Percentiles rank a stretch among this genome's conserved stretches.
phyloP scores from a whole-genome alignment of 2,329 filamentous ascomycete species.

The Thielaviopsis populi region DNA sequence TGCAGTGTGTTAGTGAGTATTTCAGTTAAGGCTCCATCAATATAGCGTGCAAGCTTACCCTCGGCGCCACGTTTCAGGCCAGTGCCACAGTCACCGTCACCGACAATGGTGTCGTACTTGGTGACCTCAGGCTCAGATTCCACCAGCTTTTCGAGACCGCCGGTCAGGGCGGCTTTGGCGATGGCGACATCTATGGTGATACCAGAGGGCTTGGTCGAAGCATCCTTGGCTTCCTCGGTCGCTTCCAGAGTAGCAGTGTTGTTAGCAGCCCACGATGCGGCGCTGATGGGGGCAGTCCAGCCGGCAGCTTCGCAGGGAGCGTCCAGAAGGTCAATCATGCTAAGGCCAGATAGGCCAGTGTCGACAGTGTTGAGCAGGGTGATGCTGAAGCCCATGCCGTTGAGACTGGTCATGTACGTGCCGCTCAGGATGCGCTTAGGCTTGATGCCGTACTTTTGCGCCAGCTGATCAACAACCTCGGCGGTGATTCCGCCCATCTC shows the following conservation, averaged over 20 bases:
- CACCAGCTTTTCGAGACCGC: constrained; percentile 46
- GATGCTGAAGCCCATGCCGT: constrained; percentile 62
- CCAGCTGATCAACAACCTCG: constrained; percentile 51
- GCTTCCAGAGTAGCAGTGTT: constrained; percentile 28
- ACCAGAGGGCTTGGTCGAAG: constrained; percentile 30
- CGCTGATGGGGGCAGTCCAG: constrained; percentile 50
- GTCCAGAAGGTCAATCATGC: constrained; percentile 56
- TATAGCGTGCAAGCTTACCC: constrained; percentile 28
- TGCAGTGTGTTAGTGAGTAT: constrained; percentile 22
- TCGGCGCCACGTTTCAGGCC: constrained; percentile 79
- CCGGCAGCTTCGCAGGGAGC: constrained; percentile 53
- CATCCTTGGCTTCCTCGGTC: constrained; percentile 23
- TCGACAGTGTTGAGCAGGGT: constrained; percentile 49
- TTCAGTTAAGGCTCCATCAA: not conserved
- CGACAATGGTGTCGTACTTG: constrained; percentile 65
- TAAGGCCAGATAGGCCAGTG: constrained; percentile 41
- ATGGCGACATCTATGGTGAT: constrained; percentile 37
- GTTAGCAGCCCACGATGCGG: constrained; percentile 47
- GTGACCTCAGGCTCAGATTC: constrained; percentile 57
- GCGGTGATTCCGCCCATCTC: constrained; percentile 58
- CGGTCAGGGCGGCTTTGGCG: constrained; percentile 38
- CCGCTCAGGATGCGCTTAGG: constrained; percentile 52
- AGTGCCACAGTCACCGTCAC: constrained; percentile 81
- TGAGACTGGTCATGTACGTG: constrained; percentile 66
- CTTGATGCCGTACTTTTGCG: constrained; percentile 39